Conservation (phyloP, 1,284 basidiomycete species). For the Trichosporon faecale region DNA sequence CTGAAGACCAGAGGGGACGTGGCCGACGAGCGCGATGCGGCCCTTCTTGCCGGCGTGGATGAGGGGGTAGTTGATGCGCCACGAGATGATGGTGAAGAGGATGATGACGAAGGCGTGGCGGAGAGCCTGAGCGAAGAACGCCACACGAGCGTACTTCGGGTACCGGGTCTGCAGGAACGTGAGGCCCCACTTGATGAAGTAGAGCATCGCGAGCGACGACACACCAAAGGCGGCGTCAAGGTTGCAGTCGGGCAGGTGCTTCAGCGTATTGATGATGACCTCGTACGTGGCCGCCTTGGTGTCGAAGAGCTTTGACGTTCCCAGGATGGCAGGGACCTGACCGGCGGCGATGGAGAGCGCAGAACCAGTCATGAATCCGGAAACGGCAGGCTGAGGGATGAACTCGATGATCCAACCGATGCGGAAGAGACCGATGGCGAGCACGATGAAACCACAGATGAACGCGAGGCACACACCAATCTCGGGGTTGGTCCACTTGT, state of each 20-base stretch:
- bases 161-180: slow-evolving; percentile 62
- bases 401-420: slow-evolving; percentile 96
- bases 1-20: slow-evolving; percentile 76
- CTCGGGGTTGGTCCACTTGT: slow-evolving; percentile 62
- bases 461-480: slow-evolving; percentile 86
- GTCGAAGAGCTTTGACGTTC: slow-evolving; percentile 68
- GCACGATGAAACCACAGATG: slow-evolving; percentile 87
- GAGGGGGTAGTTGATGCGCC: slow-evolving; percentile 69
- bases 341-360: slow-evolving; percentile 82
- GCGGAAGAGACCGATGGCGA: slow-evolving; percentile 85
- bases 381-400: slow-evolving; percentile 74
- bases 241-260: slow-evolving; percentile 63
- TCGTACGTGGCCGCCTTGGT: slow-evolving; percentile 79
- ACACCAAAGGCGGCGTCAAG: slow-evolving; percentile 90
- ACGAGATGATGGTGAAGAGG: slow-evolving; percentile 77
- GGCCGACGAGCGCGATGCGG: slow-evolving; percentile 73
- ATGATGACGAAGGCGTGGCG: slow-evolving; percentile 85
- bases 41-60: slow-evolving; percentile 60
- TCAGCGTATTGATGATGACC: slow-evolving; percentile 92
- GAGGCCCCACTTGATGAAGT: slow-evolving; percentile 68
- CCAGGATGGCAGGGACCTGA: slow-evolving; percentile 81
- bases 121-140: slow-evolving; percentile 82
- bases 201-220: slow-evolving; percentile 62
- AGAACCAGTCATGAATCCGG: slow-evolving; percentile 77
- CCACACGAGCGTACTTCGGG: slow-evolving; percentile 67